phyloP scores from a whole-genome alignment of 495 filamentous ascomycete genomes.

The Wilcoxina mikolae region DNA sequence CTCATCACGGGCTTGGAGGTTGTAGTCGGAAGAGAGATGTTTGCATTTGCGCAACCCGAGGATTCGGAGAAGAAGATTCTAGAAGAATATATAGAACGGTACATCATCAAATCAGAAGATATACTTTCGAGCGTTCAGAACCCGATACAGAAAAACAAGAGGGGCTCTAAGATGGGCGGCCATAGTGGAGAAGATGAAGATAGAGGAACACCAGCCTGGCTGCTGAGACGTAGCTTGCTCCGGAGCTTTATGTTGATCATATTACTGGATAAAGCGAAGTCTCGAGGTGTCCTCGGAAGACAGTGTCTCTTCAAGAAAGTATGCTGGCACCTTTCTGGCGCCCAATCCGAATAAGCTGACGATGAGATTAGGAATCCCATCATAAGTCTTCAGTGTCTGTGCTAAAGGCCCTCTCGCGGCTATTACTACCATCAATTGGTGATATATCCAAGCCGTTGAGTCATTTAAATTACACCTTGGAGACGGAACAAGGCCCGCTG shows the following conservation, averaged over 20 bases:
- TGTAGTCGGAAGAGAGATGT: constrained; percentile 43
- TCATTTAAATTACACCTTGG: constrained; percentile 43
- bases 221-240: constrained; percentile 43
- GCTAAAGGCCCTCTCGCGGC: constrained; percentile 37
- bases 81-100: constrained; percentile 42
- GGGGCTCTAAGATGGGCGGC: neutral
- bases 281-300: constrained; percentile 24
- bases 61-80: constrained; percentile 33
- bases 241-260: constrained; percentile 48
- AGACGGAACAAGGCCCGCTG: constrained; percentile 41
- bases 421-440: constrained; percentile 47
- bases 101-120: constrained; percentile 48
- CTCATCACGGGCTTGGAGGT: constrained; percentile 44
- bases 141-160: constrained; percentile 9
- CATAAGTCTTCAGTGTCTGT: constrained; percentile 44
- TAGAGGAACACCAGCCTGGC: constrained; percentile 32
- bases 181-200: constrained; percentile 25
- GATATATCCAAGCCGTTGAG: constrained; percentile 41
- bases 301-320: constrained; percentile 25
- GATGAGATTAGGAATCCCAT: constrained; percentile 14
- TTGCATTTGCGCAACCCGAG: constrained; percentile 14
- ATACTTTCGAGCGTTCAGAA: constrained; percentile 23
- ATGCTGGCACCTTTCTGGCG: constrained; percentile 34
- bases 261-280: constrained; percentile 43
- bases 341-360: constrained; percentile 29